These are phyloP conservation scores for Yamadazyma tumulicola DNA, from an alignment of 805 yeast species.

Conservation along the genomic window DNA sequence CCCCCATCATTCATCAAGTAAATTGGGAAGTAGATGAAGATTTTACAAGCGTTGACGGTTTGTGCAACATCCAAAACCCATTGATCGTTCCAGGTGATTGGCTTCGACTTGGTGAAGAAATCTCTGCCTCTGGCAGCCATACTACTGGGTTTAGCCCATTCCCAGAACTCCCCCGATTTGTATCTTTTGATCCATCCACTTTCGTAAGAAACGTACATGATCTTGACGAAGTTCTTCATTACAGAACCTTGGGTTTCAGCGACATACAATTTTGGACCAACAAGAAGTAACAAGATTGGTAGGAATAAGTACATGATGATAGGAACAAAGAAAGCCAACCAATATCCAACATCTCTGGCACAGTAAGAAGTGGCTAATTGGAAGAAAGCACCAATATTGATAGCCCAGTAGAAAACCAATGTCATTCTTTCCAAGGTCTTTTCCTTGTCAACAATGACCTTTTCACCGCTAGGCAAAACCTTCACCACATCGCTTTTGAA, in stretches of 20 bases:
- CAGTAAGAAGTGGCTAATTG: slow-evolving; percentile 49
- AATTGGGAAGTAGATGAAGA: slow-evolving; percentile 41
- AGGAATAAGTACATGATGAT: slow-evolving; percentile 26
- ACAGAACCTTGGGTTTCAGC: slow-evolving; percentile 45
- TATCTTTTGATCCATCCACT: slow-evolving; percentile 42
- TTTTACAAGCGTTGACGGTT: slow-evolving; percentile 42
- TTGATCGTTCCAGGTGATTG: slow-evolving; percentile 40
- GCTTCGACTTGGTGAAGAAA: slow-evolving; percentile 31
- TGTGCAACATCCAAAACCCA: slow-evolving; percentile 45
- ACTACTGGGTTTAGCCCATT: slow-evolving; percentile 42
- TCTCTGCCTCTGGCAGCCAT: slow-evolving; percentile 43
- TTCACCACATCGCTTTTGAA: slow-evolving; percentile 57
- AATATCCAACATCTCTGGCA: slow-evolving; percentile 51
- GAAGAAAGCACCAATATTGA: slow-evolving; percentile 53
- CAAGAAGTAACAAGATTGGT: slow-evolving; percentile 25
- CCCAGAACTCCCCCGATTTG: slow-evolving; percentile 43
- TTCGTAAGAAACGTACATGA: slow-evolving; percentile 39
- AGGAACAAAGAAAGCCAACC: slow-evolving; percentile 53
- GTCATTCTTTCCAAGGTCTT: slow-evolving; percentile 40
- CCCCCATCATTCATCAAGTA: slow-evolving; percentile 45
- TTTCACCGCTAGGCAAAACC: slow-evolving; percentile 57
- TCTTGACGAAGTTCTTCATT: slow-evolving; percentile 40
- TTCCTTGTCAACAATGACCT: slow-evolving; percentile 54
- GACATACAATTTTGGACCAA: slow-evolving; percentile 27
- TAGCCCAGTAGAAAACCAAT: slow-evolving; percentile 51